phyloP scores from a whole-genome alignment of 768 basidiomycete species.

The Mycena olivaceomarginata region DNA sequence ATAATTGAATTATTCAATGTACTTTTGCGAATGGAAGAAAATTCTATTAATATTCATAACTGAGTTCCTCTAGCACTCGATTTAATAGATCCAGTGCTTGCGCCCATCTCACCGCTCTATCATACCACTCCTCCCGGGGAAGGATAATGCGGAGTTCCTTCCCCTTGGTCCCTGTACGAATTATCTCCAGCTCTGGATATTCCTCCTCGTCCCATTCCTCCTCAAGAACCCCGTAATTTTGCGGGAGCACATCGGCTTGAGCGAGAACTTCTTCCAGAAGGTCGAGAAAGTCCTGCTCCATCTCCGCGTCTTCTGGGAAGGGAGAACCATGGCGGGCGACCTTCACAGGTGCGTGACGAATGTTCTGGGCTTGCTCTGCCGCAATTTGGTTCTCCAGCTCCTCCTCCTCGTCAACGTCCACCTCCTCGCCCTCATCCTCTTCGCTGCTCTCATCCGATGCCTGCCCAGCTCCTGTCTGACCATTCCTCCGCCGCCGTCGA shows the following conservation, averaged over 20 bases:
- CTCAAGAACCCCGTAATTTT: not conserved
- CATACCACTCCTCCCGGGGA: slow-evolving; percentile 5
- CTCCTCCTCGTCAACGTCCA: not conserved
- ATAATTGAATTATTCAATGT: too few relatives aligned
- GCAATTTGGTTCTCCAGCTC: slow-evolving; percentile 7
- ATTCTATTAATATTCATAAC: too few relatives aligned
- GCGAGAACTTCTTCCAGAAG: not conserved
- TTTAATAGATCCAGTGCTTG: slow-evolving; percentile 2
- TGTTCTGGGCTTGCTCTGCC: not conserved
- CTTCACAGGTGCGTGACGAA: not conserved
- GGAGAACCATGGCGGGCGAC: not conserved
- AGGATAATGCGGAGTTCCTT: slow-evolving; percentile 2
- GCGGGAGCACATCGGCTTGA: not conserved
- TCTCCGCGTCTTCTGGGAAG: not conserved
- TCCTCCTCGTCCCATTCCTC: slow-evolving; percentile 8
- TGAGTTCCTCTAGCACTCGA: not conserved
- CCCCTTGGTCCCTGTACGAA: slow-evolving; percentile 11
- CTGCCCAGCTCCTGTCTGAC: too few relatives aligned
- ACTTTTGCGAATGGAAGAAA: too few relatives aligned
- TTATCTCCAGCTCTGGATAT: slow-evolving; percentile 4
- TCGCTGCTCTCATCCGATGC: too few relatives aligned
- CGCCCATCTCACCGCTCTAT: not conserved
- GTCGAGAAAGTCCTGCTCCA: not conserved
- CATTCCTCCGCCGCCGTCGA: too few relatives aligned
- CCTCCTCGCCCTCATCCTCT: too few relatives aligned